These are phyloP conservation scores for Colletotrichum tofieldiae DNA, from an alignment of 2,329 filamentous ascomycete genomes.

Conservation along the genomic window DNA sequence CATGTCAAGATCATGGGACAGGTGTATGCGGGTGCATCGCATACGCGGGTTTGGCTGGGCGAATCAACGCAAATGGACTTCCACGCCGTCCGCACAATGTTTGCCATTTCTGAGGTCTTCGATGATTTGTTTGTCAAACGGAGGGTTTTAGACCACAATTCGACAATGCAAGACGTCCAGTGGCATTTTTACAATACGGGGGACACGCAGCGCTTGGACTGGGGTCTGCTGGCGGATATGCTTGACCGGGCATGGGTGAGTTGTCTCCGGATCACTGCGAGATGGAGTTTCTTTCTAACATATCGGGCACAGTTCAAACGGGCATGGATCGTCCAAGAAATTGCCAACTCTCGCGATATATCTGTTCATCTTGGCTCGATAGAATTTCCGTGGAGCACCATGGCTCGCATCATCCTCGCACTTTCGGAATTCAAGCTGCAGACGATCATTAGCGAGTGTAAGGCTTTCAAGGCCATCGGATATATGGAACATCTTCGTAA, in stretches of 20 bases:
- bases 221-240: constrained; percentile 29
- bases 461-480: constrained; percentile 25
- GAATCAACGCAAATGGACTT: constrained; percentile 36
- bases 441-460: constrained; percentile 16
- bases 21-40: constrained; percentile 32
- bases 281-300: neutral
- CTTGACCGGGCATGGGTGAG: constrained; percentile 32
- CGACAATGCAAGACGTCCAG: constrained; percentile 10
- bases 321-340: constrained; percentile 41
- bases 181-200: constrained; percentile 12
- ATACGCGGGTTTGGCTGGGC: constrained; percentile 37
- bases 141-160: neutral
- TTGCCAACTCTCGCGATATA: constrained; percentile 23
- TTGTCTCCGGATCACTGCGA: neutral
- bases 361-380: constrained; percentile 21
- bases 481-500: constrained; percentile 15
- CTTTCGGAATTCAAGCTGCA: constrained; percentile 16
- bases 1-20: constrained; percentile 41
- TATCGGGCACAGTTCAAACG: constrained; percentile 31
- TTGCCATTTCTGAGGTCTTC: constrained; percentile 2
- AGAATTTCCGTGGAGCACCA: constrained; percentile 1
- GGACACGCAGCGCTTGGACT: constrained; percentile 14
- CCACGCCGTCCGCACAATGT: constrained; percentile 1
- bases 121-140: constrained; percentile 1
- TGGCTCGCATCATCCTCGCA: neutral